phyloP scores from a whole-genome alignment of 2,329 filamentous ascomycete genomes.

The Trichoderma sp. region DNA sequence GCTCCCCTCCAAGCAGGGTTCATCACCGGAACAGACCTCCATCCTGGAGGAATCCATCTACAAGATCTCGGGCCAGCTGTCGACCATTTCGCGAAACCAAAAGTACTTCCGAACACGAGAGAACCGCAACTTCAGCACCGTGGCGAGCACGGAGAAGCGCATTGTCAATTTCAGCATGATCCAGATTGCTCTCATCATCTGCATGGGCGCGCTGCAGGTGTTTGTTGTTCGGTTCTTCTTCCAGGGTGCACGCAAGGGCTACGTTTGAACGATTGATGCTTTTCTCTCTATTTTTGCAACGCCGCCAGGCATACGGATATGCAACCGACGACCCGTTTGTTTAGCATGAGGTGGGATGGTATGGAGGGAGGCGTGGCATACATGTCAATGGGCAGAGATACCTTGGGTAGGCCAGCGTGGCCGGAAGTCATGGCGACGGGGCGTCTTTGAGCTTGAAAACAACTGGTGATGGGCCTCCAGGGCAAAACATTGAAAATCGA shows the following conservation, averaged over 20 bases:
- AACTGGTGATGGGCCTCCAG: slow-evolving; percentile 26
- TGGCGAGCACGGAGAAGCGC: slow-evolving; percentile 89
- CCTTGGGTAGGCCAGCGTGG: slow-evolving; percentile 22
- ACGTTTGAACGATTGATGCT: slow-evolving; percentile 55
- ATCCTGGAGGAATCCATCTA: slow-evolving; percentile 91
- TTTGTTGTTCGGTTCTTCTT: slow-evolving; percentile 99
- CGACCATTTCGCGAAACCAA: slow-evolving; percentile 93
- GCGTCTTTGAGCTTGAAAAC: slow-evolving; percentile 9
- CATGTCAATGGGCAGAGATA: slow-evolving; percentile 26
- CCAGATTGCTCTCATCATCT: slow-evolving; percentile 86
- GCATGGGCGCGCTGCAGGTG: slow-evolving; percentile 94
- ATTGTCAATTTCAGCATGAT: slow-evolving; percentile 98
- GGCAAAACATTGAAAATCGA: slow-evolving; percentile 31
- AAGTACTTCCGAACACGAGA: slow-evolving; percentile 99
- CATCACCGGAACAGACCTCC: slow-evolving; percentile 84
- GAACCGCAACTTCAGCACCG: slow-evolving; percentile 98
- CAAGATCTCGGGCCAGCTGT: slow-evolving; percentile 90
- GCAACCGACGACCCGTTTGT: not conserved
- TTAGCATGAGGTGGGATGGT: not conserved
- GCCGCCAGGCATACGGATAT: too few species aligned
- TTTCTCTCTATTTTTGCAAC: slow-evolving; percentile 35
- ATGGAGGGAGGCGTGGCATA: slow-evolving; percentile 32
- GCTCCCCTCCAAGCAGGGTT: slow-evolving; percentile 85
- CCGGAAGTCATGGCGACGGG: slow-evolving; percentile 21
- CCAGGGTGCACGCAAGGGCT: slow-evolving; percentile 73